These are phyloP conservation scores for Starmerella ratchasimensis DNA, from an alignment of 805 yeast genomes.

Conservation along the genomic window DNA sequence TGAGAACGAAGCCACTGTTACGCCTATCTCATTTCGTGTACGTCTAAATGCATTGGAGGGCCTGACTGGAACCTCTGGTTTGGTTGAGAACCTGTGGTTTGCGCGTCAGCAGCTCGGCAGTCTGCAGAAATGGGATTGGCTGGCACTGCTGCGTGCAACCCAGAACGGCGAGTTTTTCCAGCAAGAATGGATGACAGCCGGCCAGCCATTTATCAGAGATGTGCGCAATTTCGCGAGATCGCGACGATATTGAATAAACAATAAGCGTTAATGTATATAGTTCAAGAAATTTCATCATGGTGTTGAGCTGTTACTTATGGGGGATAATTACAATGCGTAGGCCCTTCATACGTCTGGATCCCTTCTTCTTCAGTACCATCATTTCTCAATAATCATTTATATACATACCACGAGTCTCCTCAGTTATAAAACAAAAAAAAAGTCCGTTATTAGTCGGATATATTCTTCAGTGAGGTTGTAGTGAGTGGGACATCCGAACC, in stretches of 20 bases:
- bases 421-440: too few relatives aligned
- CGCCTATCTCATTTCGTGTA: slow-evolving; percentile 17
- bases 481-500: too few relatives aligned
- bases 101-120: slow-evolving; percentile 2
- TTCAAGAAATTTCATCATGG: too few relatives aligned
- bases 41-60: slow-evolving; percentile 17
- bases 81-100: slow-evolving; percentile 12
- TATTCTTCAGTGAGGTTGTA: too few relatives aligned
- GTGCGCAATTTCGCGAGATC: slow-evolving; percentile 7
- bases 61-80: slow-evolving; percentile 7
- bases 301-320: too few relatives aligned
- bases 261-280: too few relatives aligned
- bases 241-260: slow-evolving; percentile 1
- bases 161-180: slow-evolving; percentile 7
- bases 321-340: too few relatives aligned
- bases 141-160: slow-evolving; percentile 18
- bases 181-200: slow-evolving; percentile 10
- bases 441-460: too few relatives aligned
- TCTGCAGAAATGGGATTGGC: slow-evolving; percentile 17
- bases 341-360: too few relatives aligned
- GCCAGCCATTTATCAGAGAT: slow-evolving; percentile 13
- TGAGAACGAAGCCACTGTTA: slow-evolving; percentile 4
- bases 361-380: too few relatives aligned
- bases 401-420: too few relatives aligned
- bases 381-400: too few relatives aligned